These are phyloP conservation scores for Alternaria novae-zelandiae DNA, from an alignment of 2,329 filamentous ascomycete species.

Conservation along the genomic window DNA sequence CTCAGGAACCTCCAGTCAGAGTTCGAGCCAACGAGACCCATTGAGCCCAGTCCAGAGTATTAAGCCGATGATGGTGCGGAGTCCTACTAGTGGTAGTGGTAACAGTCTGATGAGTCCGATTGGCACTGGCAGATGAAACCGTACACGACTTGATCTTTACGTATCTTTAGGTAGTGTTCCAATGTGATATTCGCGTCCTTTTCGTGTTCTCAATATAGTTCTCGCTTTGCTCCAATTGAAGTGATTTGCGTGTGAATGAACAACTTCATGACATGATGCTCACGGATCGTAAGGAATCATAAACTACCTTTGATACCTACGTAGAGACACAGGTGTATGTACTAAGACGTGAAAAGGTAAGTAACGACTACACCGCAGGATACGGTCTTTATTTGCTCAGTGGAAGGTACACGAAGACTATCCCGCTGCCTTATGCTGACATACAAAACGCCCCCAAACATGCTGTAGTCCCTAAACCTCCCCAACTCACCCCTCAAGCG, in stretches of 20 bases:
- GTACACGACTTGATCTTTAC: constrained; percentile 20
- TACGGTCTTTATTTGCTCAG: neutral
- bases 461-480: neutral
- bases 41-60: constrained; percentile 45
- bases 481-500: neutral
- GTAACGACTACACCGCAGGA: neutral
- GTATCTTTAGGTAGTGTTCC: constrained; percentile 29
- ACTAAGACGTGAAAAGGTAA: neutral
- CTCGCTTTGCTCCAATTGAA: neutral
- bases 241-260: neutral
- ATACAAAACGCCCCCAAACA: neutral
- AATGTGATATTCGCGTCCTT: constrained; percentile 38
- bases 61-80: constrained; percentile 45
- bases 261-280: neutral
- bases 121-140: constrained; percentile 31
- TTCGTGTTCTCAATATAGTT: constrained; percentile 4
- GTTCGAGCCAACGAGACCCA: constrained; percentile 48
- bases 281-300: neutral
- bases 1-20: constrained; percentile 51
- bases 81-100: constrained; percentile 39
- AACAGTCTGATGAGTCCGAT: constrained; percentile 41
- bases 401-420: neutral
- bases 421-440: neutral
- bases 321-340: neutral
- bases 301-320: neutral